phyloP scores from a whole-genome alignment of 2,329 filamentous ascomycete genomes.

The Penicillium sp. region DNA sequence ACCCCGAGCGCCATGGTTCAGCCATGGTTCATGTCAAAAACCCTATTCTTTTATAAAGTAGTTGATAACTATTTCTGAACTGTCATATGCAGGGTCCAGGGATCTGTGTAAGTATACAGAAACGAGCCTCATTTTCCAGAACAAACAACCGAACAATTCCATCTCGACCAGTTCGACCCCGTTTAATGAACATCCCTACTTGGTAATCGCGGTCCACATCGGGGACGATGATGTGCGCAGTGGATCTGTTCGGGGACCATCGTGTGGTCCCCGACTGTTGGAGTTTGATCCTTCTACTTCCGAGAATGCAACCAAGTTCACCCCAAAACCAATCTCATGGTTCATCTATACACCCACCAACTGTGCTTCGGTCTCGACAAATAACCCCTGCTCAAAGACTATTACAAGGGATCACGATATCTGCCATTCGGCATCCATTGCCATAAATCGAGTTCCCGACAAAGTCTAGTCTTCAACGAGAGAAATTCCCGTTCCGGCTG shows the following conservation, averaged over 20 bases:
- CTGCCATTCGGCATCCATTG: not conserved
- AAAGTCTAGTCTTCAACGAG: conserved; percentile 1
- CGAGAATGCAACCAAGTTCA: conserved; percentile 1
- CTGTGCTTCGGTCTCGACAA: not conserved
- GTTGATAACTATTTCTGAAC: no score
- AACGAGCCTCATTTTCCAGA: not conserved
- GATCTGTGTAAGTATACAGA: not conserved
- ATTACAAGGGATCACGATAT: not conserved
- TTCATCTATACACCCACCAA: not conserved
- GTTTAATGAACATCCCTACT: not conserved
- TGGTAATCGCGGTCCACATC: conserved; percentile 1
- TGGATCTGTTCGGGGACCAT: conserved; percentile 16
- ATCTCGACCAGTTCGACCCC: not conserved
- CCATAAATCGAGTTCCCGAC: conserved; percentile 1
- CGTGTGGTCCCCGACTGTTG: conserved; percentile 15
- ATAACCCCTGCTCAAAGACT: not conserved
- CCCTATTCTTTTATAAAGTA: not conserved
- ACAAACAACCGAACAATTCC: not conserved
- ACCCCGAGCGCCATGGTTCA: not conserved
- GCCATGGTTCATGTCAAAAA: not conserved
- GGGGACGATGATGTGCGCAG: conserved; percentile 4
- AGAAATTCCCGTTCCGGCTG: not conserved
- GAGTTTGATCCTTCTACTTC: conserved; percentile 6
- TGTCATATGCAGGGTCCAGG: not conserved
- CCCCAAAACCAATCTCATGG: not conserved